phyloP scores from a whole-genome alignment of 495 filamentous ascomycete species.

The Jackrogersella minutella region DNA sequence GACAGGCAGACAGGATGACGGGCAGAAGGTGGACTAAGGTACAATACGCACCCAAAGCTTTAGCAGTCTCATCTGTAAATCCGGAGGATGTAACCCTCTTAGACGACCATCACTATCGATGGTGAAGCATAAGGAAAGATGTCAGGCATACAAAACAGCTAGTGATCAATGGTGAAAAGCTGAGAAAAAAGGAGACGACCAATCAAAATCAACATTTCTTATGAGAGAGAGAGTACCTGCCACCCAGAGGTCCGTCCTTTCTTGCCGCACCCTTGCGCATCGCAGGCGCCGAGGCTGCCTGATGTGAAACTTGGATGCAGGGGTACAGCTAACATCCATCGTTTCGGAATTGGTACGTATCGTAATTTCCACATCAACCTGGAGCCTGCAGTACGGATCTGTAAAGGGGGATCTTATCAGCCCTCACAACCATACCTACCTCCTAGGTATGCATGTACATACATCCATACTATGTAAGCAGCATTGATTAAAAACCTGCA shows the following conservation, averaged over 20 bases:
- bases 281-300: slow-evolving; percentile 28
- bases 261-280: neutral
- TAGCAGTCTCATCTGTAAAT: slow-evolving; percentile 34
- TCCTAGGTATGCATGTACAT: too few relatives aligned
- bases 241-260: slow-evolving; percentile 25
- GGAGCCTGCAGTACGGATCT: neutral
- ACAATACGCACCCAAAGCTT: slow-evolving; percentile 15
- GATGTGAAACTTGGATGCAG: slow-evolving; percentile 33
- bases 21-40: slow-evolving; percentile 3
- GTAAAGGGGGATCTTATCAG: neutral
- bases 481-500: neutral
- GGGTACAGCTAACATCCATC: slow-evolving; percentile 24
- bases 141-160: slow-evolving; percentile 38
- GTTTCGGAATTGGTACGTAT: slow-evolving; percentile 36
- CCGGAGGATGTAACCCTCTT: slow-evolving; percentile 27
- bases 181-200: slow-evolving; percentile 1
- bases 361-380: neutral
- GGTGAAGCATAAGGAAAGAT: slow-evolving; percentile 27
- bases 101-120: slow-evolving; percentile 10
- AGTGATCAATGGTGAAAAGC: neutral
- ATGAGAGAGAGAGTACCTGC: slow-evolving; percentile 12
- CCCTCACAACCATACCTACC: neutral
- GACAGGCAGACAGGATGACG: neutral
- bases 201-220: slow-evolving; percentile 17
- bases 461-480: too few relatives aligned